Percentiles rank a stretch among this genome's conserved stretches.
Evolutionary conservation across 352 stramenopile genomes (phyloP).

Genomic region (Pseudoperonospora humuli): DNA sequence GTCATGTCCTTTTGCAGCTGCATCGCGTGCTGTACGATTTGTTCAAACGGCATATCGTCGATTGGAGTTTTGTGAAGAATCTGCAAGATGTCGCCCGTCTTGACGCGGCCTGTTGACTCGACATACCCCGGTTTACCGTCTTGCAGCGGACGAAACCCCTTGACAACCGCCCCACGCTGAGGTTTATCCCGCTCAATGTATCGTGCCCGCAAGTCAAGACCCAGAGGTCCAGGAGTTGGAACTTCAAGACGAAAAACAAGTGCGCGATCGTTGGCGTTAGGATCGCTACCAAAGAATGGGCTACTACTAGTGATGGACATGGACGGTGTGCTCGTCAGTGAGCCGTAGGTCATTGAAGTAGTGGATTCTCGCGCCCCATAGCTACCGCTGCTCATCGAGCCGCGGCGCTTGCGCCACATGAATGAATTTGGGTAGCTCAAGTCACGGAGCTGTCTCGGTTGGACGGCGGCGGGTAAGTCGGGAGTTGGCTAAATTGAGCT

Average conservation of each 20-base stretch:
- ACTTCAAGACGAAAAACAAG: constrained; percentile 74
- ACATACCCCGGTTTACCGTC: constrained; percentile 52
- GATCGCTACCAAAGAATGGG: constrained; percentile 53
- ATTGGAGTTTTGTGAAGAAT: constrained; percentile 71
- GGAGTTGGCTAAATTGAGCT: constrained; percentile 12
- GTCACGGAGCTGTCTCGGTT: not conserved
- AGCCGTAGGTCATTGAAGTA: constrained; percentile 25
- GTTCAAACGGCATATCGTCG: constrained; percentile 78
- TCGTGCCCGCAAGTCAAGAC: constrained; percentile 60
- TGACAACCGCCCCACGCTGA: constrained; percentile 69
- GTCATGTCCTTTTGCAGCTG: constrained; percentile 57
- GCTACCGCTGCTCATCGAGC: constrained; percentile 34
- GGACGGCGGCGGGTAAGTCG: too few species aligned
- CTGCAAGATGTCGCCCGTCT: constrained; percentile 69
- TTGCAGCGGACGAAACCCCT: constrained; percentile 60
- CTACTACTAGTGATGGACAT: constrained; percentile 35
- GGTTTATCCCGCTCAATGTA: constrained; percentile 69
- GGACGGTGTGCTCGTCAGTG: constrained; percentile 30
- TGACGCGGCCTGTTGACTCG: constrained; percentile 66
- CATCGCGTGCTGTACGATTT: constrained; percentile 74
- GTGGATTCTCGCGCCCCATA: constrained; percentile 28
- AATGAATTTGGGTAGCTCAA: not conserved
- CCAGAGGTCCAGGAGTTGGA: constrained; percentile 53
- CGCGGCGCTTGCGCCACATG: constrained; percentile 56
- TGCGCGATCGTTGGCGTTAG: constrained; percentile 40